Base-by-base conservation (phyloP, 495 filamentous ascomycete genomes). In the Penicillium egyptiacum region DNA sequence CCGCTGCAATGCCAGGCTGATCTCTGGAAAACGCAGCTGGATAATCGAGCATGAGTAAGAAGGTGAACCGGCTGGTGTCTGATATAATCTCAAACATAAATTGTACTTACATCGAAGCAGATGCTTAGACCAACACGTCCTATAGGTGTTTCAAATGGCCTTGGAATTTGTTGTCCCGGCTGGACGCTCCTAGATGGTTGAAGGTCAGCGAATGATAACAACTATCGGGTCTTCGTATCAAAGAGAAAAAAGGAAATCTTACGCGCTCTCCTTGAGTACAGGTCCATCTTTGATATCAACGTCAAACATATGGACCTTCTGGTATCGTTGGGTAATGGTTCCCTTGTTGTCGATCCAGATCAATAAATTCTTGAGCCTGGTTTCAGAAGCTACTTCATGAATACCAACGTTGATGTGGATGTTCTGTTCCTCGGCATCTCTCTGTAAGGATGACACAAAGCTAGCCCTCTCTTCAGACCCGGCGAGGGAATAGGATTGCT, bases 341-440 rank as follows among this genome's bases (percentile, higher is more conserved):
- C 88, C 88, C 4, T 75, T 68, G 39, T 81, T 81, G 64, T 88
- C 72, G 58, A 92, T 90, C 87, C 87, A 91, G 30, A 88, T 73
- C 22, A 87, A 75, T 10, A 80, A 83, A 63, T 88, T 89, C 59
- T 80, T 83, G 22, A 88, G 77, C 56, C 73, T 77, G 25, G 74
- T 74, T 20, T 78, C 75, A n/a, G 77, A 56, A 11, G 85, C 81
- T 8, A 88, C 85, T 50, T 91, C 90, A 71, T 96, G 93, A 47
- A 97, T 85, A 0, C 94, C 94, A 39, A 96, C 91, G 71, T 91
- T 90, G 57, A 96, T 89, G 17, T 88, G 80, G 1, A 97, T 64
- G 0, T 68, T 65, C 35, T 82, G 72, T 28, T 79, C 68, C 14
- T 71, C 74, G 3, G 90, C 93, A 47, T 84, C 84, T 14, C 79